Evolutionary conservation across 305 asterid genomes (phyloP).

Genomic region (Andrographis paniculata): DNA sequence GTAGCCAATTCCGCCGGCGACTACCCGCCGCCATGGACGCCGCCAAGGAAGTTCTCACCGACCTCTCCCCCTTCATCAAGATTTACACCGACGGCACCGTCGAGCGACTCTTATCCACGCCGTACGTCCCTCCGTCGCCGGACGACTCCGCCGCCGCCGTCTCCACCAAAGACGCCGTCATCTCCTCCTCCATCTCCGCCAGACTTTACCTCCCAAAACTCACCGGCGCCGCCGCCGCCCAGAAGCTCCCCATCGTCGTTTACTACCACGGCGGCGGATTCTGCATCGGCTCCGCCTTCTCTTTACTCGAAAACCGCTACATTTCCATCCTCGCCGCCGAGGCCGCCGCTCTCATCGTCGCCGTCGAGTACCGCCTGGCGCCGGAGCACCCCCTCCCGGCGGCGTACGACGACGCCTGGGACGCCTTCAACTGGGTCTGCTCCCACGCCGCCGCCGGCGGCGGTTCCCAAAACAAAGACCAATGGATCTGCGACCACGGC

Average conservation of each 20-base stretch:
- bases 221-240: not conserved
- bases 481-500: slow-evolving; percentile 26
- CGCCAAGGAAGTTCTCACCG: slow-evolving; percentile 22
- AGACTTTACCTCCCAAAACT: slow-evolving; percentile 33
- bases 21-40: too few species aligned
- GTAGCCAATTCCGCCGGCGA: too few species aligned
- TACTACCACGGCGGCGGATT: slow-evolving; percentile 49
- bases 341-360: slow-evolving; percentile 24
- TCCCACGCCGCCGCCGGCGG: slow-evolving; percentile 19
- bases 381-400: slow-evolving; percentile 31
- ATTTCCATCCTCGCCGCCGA: slow-evolving; percentile 15
- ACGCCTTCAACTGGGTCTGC: slow-evolving; percentile 24
- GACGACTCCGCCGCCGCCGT: slow-evolving; percentile 25
- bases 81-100: slow-evolving; percentile 37
- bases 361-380: slow-evolving; percentile 29
- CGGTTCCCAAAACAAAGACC: slow-evolving; percentile 18
- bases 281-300: slow-evolving; percentile 33
- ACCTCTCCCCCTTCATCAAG: slow-evolving; percentile 27
- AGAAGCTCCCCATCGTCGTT: slow-evolving; percentile 28
- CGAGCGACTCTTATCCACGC: slow-evolving; percentile 21
- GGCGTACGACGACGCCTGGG: slow-evolving; percentile 28
- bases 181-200: slow-evolving; percentile 18
- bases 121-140: slow-evolving; percentile 20
- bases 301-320: slow-evolving; percentile 21
- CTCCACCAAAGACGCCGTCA: slow-evolving; percentile 32